Base-by-base conservation (phyloP, 164 flowering plant species). In the Nymphaea colorata region DNA sequence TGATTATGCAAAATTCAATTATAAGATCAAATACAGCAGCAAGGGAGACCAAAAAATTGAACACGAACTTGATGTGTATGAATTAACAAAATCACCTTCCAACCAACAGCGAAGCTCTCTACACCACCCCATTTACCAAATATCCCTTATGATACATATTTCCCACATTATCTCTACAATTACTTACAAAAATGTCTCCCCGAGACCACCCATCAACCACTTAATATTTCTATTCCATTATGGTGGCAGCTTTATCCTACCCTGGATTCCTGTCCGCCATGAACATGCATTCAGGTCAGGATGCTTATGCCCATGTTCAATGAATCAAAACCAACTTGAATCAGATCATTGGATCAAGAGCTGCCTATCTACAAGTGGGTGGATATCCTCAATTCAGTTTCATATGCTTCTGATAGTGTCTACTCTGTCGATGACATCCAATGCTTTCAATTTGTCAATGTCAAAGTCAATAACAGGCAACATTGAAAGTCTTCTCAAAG, bases 341-440 rank as follows among this genome's bases (percentile, higher is more conserved):
- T 25, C 36, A 25, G 36, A 25, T 25, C 36, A 25, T 25, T 25
- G 36, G 36, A 25, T 25, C 36, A 25, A 25, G 36, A 25, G 36
- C 36, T 25, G 36, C 36, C 36, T 25, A 25, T 25, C 36, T 25
- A 25, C 36, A 51, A 51, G 14, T 51, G 8, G 57, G 14, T 8
- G 8, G 57, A 51, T 51, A 3, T 51, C 3, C 12, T 8, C 15
- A 51, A 51, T 51, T 51, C 57, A 8, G 57, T 51, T 25, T 51
- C 57, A 51, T 15, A 51, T 11, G 67, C 78, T 77, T 69, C 81
- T 69, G 36, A 88, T 72, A 1, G 84, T 80, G 71, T 90, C 98
- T 71, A 93, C 98, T 67, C 96, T 79, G 72, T 93, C 98, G 43
- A 93, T 93, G 17, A 85, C 90, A 81, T 93, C 97, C 83, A 93